A percentile compares a stretch with the other conserved stretches of the same genome.
Conservation (phyloP, 257 asterid genomes). For the Handroanthus guayacan region DNA sequence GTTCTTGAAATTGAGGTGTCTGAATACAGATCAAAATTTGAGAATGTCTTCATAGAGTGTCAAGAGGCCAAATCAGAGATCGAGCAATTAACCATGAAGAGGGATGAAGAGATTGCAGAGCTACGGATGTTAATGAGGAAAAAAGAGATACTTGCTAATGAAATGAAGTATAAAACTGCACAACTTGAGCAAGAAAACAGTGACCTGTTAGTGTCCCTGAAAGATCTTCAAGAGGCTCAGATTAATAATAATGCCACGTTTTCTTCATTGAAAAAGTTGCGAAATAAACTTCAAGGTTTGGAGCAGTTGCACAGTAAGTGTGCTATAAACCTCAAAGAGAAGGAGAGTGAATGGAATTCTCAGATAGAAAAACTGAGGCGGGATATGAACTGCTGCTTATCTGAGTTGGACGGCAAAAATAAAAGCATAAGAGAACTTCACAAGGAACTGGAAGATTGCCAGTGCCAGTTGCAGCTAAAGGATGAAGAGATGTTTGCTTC, state of each 20-base stretch:
- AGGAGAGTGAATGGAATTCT: slow-evolving; percentile 43
- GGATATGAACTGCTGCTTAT: slow-evolving; percentile 35
- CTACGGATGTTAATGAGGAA: slow-evolving; percentile 36
- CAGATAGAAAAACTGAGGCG: slow-evolving; percentile 43
- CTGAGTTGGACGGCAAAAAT: slow-evolving; percentile 42
- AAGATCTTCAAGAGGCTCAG: slow-evolving; percentile 42
- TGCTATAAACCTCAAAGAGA: slow-evolving; percentile 42
- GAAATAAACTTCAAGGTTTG: slow-evolving; percentile 37
- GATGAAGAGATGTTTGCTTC: slow-evolving; percentile 38
- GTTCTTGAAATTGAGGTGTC: slow-evolving; percentile 43
- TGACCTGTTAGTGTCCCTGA: slow-evolving; percentile 37
- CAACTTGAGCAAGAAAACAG: slow-evolving; percentile 45
- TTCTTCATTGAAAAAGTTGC: slow-evolving; percentile 36
- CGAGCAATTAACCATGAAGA: slow-evolving; percentile 38
- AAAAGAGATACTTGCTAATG: slow-evolving; percentile 40
- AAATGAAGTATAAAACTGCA: slow-evolving; percentile 39
- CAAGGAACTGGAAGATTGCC: slow-evolving; percentile 39
- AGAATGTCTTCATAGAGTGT: slow-evolving; percentile 41
- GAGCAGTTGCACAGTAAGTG: slow-evolving; percentile 44
- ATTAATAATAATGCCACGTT: slow-evolving; percentile 29
- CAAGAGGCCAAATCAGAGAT: slow-evolving; percentile 43
- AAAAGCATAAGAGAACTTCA: slow-evolving; percentile 34
- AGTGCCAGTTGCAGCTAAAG: slow-evolving; percentile 40
- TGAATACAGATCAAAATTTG: slow-evolving; percentile 43
- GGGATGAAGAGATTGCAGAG: slow-evolving; percentile 52